phyloP scores from a whole-genome alignment of 306 rosid species.

The Gastrolobium villosum region DNA sequence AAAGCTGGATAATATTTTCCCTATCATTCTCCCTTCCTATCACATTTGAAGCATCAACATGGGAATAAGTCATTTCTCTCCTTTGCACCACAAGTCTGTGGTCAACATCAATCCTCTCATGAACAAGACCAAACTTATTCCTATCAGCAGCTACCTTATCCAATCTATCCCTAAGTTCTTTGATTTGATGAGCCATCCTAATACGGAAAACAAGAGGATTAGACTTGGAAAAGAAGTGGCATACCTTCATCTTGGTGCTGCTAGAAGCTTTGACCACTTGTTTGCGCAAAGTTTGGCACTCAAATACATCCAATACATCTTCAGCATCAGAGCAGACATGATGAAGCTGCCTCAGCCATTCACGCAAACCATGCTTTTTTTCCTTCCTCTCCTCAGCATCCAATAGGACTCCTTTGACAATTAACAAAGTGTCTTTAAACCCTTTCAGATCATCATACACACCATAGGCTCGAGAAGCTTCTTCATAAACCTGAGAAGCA shows the following conservation, averaged over 20 bases:
- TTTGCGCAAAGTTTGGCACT: background rate
- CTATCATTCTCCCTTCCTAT: constrained; percentile 35
- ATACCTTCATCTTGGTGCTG: constrained; percentile 18
- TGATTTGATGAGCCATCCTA: constrained; percentile 23
- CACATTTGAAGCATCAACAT: constrained; percentile 14
- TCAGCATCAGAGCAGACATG: background rate
- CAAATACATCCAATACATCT: constrained; percentile 26
- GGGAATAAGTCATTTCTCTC: constrained; percentile 36
- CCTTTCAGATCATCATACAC: constrained; percentile 10
- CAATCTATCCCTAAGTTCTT: constrained; percentile 18
- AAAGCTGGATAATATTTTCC: constrained; percentile 6
- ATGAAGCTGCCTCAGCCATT: constrained; percentile 38
- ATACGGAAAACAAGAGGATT: constrained; percentile 14
- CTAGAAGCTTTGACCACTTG: background rate
- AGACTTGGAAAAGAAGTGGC: constrained; percentile 16
- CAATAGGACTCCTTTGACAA: constrained; percentile 28
- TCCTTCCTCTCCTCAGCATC: constrained; percentile 43
- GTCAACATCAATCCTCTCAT: background rate
- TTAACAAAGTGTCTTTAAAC: constrained; percentile 18
- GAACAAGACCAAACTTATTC: constrained; percentile 9
- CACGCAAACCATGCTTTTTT: constrained; percentile 30
- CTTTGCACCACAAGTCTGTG: background rate
- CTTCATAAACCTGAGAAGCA: constrained; percentile 14
- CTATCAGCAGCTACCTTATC: constrained; percentile 30
- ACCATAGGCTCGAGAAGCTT: constrained; percentile 30